Evolutionary conservation across 441 rosid genomes (phyloP).

Genomic region (Capsella rubella): DNA sequence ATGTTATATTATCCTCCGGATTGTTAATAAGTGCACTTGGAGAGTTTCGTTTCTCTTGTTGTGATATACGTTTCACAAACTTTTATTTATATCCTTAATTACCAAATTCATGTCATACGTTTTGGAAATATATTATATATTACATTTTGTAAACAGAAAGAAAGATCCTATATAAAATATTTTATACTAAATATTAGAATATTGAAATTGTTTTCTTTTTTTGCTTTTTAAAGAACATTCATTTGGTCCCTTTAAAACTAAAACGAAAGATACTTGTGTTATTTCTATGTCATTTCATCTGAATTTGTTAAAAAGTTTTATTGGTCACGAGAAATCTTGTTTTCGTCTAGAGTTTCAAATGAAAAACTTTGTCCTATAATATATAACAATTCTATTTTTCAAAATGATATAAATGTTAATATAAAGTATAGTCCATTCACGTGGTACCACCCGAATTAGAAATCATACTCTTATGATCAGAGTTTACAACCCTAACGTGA

Average conservation of each 20-base stretch:
- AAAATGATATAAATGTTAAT: no score
- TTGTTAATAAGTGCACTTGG: conserved; percentile 2
- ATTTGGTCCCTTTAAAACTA: not conserved
- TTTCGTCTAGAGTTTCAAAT: not conserved
- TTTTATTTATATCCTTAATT: not conserved
- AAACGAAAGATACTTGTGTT: not conserved
- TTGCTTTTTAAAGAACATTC: not conserved
- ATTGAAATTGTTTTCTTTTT: not conserved
- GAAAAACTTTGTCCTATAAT: not conserved
- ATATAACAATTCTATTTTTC: no score
- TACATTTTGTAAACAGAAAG: not conserved
- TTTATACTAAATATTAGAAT: not conserved
- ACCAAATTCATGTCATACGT: not conserved
- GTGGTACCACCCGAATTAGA: no score
- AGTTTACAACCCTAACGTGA: no score
- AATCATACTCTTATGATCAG: no score
- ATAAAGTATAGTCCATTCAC: no score
- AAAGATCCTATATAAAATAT: not conserved
- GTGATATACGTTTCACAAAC: not conserved
- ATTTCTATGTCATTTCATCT: not conserved
- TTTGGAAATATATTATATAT: not conserved
- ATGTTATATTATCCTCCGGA: not conserved
- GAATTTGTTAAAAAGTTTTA: not conserved
- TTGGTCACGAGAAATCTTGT: not conserved
- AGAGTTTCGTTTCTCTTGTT: not conserved